Conservation (phyloP, 805 yeast species). For the Candida ascalaphidarum region DNA sequence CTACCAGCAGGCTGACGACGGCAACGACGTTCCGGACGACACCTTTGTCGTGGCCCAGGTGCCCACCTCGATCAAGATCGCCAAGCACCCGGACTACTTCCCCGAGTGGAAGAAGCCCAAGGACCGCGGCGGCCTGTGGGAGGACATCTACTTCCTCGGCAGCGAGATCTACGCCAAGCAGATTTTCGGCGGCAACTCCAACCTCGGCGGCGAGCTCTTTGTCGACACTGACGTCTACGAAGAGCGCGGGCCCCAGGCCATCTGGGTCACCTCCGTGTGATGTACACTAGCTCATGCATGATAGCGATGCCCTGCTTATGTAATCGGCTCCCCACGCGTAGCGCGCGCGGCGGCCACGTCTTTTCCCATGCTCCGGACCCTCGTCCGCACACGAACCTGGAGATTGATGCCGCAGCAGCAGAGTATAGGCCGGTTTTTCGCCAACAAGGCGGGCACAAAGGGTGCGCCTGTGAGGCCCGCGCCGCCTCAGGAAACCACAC, state of each 20-base stretch:
- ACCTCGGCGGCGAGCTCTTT: constrained; percentile 53
- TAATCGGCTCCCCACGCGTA: too few species aligned
- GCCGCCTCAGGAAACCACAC: too few species aligned
- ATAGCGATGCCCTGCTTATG: too few species aligned
- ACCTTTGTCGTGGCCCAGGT: too few species aligned
- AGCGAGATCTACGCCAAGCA: constrained; percentile 85
- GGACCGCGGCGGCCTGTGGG: constrained; percentile 49
- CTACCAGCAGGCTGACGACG: constrained; percentile 35
- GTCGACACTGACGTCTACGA: constrained; percentile 63
- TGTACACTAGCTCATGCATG: too few species aligned
- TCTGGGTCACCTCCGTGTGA: constrained; percentile 52
- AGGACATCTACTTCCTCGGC: constrained; percentile 74
- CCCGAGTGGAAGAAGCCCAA: constrained; percentile 78
- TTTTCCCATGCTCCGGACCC: too few species aligned
- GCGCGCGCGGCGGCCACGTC: too few species aligned
- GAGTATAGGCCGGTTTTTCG: too few species aligned
- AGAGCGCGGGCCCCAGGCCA: constrained; percentile 71
- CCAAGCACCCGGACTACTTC: constrained; percentile 82
- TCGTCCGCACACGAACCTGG: too few species aligned
- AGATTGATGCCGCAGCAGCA: too few species aligned
- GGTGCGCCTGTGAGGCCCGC: too few species aligned
- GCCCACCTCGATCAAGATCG: constrained; percentile 64
- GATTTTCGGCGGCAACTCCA: constrained; percentile 53
- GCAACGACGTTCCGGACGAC: constrained; percentile 16
- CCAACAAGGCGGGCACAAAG: too few species aligned